A percentile compares a stretch with the other conserved stretches of the same genome.
Evolutionary conservation across 1,139 yeast genomes (phyloP).

Genomic region (Yamadazyma dushanensis): DNA sequence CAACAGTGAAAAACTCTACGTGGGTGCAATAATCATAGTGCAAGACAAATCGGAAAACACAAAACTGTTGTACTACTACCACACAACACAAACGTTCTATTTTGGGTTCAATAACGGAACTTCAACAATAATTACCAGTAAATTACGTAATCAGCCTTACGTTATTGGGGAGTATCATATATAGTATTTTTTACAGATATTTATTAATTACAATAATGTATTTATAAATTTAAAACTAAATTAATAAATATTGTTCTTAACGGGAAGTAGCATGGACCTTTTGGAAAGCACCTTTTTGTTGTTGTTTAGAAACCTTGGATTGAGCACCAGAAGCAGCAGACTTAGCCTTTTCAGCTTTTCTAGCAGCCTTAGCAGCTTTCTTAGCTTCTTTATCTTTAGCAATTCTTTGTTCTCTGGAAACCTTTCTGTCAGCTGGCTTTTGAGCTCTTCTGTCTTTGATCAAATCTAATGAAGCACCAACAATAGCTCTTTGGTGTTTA

Average conservation of each 20-base stretch:
- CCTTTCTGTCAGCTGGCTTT: conserved; percentile 98
- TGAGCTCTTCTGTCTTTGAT: conserved; percentile 96
- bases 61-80: conserved; percentile 35
- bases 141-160: conserved; percentile 20
- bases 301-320: conserved; percentile 73
- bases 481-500: conserved; percentile 98
- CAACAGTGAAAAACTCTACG: conserved; percentile 20
- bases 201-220: conserved; percentile 21
- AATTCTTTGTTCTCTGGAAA: conserved; percentile 90
- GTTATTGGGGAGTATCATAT: conserved; percentile 38
- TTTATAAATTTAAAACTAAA: conserved; percentile 14
- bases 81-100: conserved; percentile 45
- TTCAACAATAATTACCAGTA: conserved; percentile 31
- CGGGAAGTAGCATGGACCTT: conserved; percentile 96
- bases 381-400: conserved; percentile 93
- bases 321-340: conserved; percentile 72
- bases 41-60: conserved; percentile 13
- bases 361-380: conserved; percentile 90
- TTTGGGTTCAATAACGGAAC: conserved; percentile 32
- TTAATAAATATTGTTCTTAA: conserved; percentile 42
- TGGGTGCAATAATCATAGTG: conserved; percentile 33
- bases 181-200: conserved; percentile 12
- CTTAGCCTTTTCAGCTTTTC: conserved; percentile 93
- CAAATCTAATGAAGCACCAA: conserved; percentile 98
- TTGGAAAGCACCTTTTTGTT: conserved; percentile 93